A percentile compares a stretch with the other conserved stretches of the same genome.
These are phyloP conservation scores for Porphyrellus cyaneotinctus DNA, from an alignment of 768 basidiomycete genomes.

Conservation along the genomic window DNA sequence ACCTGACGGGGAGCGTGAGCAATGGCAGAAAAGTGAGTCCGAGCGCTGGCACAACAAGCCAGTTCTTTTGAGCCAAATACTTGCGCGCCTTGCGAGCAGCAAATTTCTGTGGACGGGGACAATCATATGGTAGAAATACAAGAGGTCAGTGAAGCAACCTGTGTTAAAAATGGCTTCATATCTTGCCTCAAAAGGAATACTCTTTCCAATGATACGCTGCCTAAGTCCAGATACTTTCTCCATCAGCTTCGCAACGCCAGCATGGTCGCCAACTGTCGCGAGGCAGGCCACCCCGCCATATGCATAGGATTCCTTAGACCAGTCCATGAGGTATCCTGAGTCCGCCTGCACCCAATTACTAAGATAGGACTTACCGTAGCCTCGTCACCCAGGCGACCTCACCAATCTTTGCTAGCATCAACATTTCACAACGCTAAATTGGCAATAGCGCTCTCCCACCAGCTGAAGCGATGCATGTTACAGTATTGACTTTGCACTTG, in stretches of 20 bases:
- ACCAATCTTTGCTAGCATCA: conserved; percentile 51
- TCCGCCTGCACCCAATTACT: not conserved
- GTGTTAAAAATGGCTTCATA: no score
- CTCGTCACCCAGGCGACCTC: conserved; percentile 65
- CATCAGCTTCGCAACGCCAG: conserved; percentile 65
- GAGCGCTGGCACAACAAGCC: conserved; percentile 73
- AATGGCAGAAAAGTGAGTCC: conserved; percentile 76
- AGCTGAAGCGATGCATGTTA: conserved; percentile 74
- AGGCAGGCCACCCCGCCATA: conserved; percentile 78
- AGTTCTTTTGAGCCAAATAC: conserved; percentile 63
- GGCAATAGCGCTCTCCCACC: conserved; percentile 87
- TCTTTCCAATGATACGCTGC: conserved; percentile 84
- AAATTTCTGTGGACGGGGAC: conserved; percentile 67
- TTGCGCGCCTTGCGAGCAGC: conserved; percentile 85
- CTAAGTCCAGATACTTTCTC: conserved; percentile 66
- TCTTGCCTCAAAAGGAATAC: conserved; percentile 63
- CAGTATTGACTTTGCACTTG: conserved; percentile 59
- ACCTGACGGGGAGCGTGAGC: conserved; percentile 67
- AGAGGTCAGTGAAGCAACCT: no score
- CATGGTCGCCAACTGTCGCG: conserved; percentile 50
- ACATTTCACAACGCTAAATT: conserved; percentile 73
- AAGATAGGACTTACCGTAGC: conserved; percentile 47
- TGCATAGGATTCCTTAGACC: conserved; percentile 71
- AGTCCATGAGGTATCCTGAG: conserved; percentile 25
- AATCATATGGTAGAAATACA: no score